Conservation (phyloP, 1,284 basidiomycete genomes). For the Apiotrichum siamense region DNA sequence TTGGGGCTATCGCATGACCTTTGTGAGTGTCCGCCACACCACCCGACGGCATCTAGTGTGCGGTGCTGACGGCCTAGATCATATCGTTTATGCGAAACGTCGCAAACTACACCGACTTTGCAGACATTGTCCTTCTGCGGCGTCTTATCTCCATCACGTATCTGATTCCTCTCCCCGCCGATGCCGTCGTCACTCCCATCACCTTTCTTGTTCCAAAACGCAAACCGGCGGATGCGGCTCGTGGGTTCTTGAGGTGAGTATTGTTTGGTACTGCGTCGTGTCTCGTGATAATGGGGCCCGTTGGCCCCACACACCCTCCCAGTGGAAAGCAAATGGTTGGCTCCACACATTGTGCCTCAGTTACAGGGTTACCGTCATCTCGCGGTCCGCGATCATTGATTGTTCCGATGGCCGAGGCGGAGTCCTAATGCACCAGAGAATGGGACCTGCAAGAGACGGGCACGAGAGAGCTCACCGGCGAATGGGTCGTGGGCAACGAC, state of each 20-base stretch:
- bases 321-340: too few relatives aligned
- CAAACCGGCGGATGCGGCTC: constrained; percentile 56
- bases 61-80: constrained; percentile 17
- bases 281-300: too few relatives aligned
- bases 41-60: not conserved
- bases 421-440: constrained; percentile 50
- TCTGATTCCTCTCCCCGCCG: constrained; percentile 80
- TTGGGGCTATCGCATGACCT: constrained; percentile 49
- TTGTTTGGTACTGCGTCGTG: too few relatives aligned
- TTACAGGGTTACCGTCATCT: too few relatives aligned
- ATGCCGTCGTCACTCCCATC: constrained; percentile 91
- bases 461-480: constrained; percentile 74
- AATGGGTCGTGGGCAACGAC: constrained; percentile 91
- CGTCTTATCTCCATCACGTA: constrained; percentile 73
- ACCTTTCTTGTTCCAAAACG: constrained; percentile 83
- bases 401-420: too few relatives aligned
- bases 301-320: too few relatives aligned
- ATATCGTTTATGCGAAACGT: constrained; percentile 69
- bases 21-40: constrained; percentile 19
- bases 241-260: constrained; percentile 34
- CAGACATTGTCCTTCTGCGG: constrained; percentile 78
- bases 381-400: too few relatives aligned
- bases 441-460: constrained; percentile 73
- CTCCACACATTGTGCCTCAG: too few relatives aligned
- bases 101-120: constrained; percentile 72